phyloP scores from a whole-genome alignment of 192 early-diverging fungal species.

The Geranomyces michiganensis region DNA sequence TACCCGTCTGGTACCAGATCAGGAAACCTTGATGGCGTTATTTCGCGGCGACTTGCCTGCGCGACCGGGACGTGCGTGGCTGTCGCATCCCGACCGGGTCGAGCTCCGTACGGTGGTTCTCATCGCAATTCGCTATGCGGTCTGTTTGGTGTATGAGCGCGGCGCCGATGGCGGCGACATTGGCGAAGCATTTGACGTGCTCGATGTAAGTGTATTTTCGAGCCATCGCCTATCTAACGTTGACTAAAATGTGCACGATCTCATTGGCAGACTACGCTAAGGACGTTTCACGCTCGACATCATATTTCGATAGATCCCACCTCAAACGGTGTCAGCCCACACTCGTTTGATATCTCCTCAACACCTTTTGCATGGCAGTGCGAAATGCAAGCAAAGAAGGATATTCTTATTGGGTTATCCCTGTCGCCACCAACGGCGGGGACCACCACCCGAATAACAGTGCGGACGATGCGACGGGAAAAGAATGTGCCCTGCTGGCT shows the following conservation, averaged over 20 bases:
- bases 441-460: background rate
- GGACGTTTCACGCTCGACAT: slow-evolving; percentile 1
- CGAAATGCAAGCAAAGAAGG: slow-evolving; percentile 8
- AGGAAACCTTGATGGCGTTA: slow-evolving; percentile 16
- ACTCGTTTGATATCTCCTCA: slow-evolving; percentile 16
- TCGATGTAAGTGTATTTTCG: slow-evolving; percentile 1
- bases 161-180: slow-evolving; percentile 8
- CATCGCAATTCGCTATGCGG: slow-evolving; percentile 24
- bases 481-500: slow-evolving; percentile 17
- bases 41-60: slow-evolving; percentile 31
- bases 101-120: slow-evolving; percentile 24
- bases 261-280: slow-evolving; percentile 1
- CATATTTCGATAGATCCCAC: slow-evolving; percentile 34
- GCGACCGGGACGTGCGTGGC: slow-evolving; percentile 29
- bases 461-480: slow-evolving; percentile 28
- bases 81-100: slow-evolving; percentile 10
- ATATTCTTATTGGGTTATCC: slow-evolving; percentile 21
- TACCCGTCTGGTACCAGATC: background rate
- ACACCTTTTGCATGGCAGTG: slow-evolving; percentile 24
- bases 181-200: slow-evolving; percentile 20
- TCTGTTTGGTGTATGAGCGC: slow-evolving; percentile 32
- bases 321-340: background rate
- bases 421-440: background rate
- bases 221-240: background rate
- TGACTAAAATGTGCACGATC: background rate